These are phyloP conservation scores for Spinellus fusiger DNA, from an alignment of 192 early-diverging fungal species.

Conservation along the genomic window DNA sequence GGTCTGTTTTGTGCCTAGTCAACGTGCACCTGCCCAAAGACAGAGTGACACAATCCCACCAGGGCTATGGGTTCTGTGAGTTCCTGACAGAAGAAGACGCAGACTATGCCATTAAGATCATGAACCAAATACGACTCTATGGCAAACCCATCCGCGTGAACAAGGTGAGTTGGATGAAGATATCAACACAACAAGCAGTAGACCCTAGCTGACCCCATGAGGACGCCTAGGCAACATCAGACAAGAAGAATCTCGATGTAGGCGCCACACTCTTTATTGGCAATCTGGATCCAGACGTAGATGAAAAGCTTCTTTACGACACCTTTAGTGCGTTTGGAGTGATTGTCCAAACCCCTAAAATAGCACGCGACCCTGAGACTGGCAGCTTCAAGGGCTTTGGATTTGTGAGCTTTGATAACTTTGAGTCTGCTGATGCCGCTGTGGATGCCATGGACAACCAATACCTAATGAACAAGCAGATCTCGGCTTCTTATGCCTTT, in stretches of 20 bases:
- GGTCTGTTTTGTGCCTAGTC: slow-evolving; percentile 34
- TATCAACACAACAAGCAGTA: too few relatives aligned
- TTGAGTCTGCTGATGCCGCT: slow-evolving; percentile 94
- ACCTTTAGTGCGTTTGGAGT: slow-evolving; percentile 94
- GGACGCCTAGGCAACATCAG: slow-evolving; percentile 57
- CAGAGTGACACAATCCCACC: slow-evolving; percentile 87
- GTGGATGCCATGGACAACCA: slow-evolving; percentile 98
- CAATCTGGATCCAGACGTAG: slow-evolving; percentile 87
- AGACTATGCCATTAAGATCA: slow-evolving; percentile 92
- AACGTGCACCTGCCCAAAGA: slow-evolving; percentile 98
- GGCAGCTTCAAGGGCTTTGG: slow-evolving; percentile 90
- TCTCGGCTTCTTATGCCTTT: slow-evolving; percentile 87
- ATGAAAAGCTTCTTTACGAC: slow-evolving; percentile 89
- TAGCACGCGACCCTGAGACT: slow-evolving; percentile 79
- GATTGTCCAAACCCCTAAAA: slow-evolving; percentile 79
- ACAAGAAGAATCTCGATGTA: slow-evolving; percentile 82
- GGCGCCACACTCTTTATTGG: slow-evolving; percentile 97
- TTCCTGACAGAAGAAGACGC: slow-evolving; percentile 92
- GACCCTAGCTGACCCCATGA: too few relatives aligned
- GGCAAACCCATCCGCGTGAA: slow-evolving; percentile 95
- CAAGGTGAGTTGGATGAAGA: slow-evolving; percentile 45
- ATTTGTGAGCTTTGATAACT: slow-evolving; percentile 88
- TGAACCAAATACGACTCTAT: slow-evolving; percentile 95
- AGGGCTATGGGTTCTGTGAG: slow-evolving; percentile 96
- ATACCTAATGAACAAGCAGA: slow-evolving; percentile 89